Evolutionary conservation across 2,329 filamentous ascomycete species (phyloP), one percentile per base, ranked within the genome.

Genomic region (Diaporthe humulicola): DNA sequence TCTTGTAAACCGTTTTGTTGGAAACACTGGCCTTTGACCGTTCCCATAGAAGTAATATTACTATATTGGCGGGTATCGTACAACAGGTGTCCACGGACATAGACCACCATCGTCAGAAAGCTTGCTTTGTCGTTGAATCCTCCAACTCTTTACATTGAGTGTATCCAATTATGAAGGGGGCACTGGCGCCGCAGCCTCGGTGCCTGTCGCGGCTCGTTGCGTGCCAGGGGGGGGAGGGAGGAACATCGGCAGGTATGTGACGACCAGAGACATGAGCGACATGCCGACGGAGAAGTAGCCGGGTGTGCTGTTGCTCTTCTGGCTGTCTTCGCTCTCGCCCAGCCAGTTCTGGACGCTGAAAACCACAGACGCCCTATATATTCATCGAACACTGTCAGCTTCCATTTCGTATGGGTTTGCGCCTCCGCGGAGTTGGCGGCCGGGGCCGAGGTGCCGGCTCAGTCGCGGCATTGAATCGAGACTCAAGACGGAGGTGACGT

Each of bases 271-370:
- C 82, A 84, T 83, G 38, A 57, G 33, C 8, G 82, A 80, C 83
- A 84, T 84, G 74, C 81, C 82, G 28, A 84, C 82, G 15, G 78
- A 77, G 71, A 84, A 84, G 78, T 83, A 82, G 42, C 83, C 90
- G 3, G 96, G 95, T 7, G 94, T 96, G 60, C 88, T 86, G 36
- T 90, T 85, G 75, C 85, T 92, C 83, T 91, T 92, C 84, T 88
- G 90, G 74, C 90, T 84, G 75, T 93, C 91, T 79, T 92, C 89
- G 79, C 92, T 93, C 88, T 95, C 93, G 77, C 92, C 92, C 64
- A 95, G 89, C 93, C 93, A 96, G 82, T 87, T 92, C 86, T 96
- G 93, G 72, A 95, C 83, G 78, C 93, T 90, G 83, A 95, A 93
- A 75, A 95, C 89, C 45, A 96, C 91, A 54, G 94, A 90, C 15